Evolutionary conservation across 1,284 basidiomycete genomes (phyloP).

Genomic region (Golubevia sp.): DNA sequence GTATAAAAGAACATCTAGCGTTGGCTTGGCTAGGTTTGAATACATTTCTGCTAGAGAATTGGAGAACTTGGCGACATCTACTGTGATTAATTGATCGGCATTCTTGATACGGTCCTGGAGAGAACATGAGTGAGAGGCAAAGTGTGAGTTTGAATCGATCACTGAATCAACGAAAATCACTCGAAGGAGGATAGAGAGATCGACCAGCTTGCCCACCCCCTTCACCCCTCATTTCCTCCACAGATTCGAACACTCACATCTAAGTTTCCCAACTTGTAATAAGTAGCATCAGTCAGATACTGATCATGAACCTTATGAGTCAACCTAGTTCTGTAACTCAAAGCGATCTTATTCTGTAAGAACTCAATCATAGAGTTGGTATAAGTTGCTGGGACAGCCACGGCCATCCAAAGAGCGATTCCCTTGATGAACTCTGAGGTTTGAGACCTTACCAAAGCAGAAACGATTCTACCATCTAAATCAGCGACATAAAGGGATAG

Average conservation of each 20-base stretch:
- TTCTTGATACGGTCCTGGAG: constrained; percentile 95
- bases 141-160: constrained; percentile 5
- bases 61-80: constrained; percentile 93
- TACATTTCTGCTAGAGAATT: constrained; percentile 91
- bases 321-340: constrained; percentile 86
- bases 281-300: constrained; percentile 80
- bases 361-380: constrained; percentile 95
- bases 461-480: constrained; percentile 88
- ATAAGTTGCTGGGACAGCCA: constrained; percentile 92
- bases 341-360: constrained; percentile 88
- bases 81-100: constrained; percentile 95
- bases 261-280: constrained; percentile 83
- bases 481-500: constrained; percentile 94
- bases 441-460: constrained; percentile 87
- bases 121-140: constrained; percentile 68
- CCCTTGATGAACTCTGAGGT: constrained; percentile 80
- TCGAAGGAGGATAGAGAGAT: too few relatives aligned
- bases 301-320: constrained; percentile 80
- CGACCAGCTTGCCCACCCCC: too few relatives aligned
- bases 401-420: constrained; percentile 84
- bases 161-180: too few relatives aligned
- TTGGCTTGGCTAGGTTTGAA: constrained; percentile 87
- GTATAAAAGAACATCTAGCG: constrained; percentile 88
- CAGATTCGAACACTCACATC: constrained; percentile 14
- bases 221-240: too few relatives aligned